Base-by-base conservation (phyloP, 148 eudicot species). In the Camellia japonica region DNA sequence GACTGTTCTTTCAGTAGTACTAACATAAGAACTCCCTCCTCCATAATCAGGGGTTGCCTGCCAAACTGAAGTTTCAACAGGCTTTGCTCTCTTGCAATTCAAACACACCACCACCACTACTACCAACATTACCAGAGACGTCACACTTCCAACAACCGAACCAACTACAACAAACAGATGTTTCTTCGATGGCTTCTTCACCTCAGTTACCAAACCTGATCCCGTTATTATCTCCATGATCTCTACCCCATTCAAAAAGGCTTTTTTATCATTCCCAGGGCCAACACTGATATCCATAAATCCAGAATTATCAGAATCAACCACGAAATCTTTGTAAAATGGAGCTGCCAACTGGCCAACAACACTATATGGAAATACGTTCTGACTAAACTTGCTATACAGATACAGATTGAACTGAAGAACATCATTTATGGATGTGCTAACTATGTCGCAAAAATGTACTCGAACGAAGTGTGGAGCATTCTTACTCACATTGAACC, bases 161-260 rank as follows among this genome's bases (percentile, higher is more conserved):
- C 84, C 80, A 69, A 82, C 47, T 44, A 86, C 67, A 49, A 86
- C 52, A 6, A 10, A 15, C 54, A 83, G 3, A 42, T 58, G 6
- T 9, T 72, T 82, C 75, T 72, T 72, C 5, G 18, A 4, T 52
- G 75, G 8, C 11, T 15, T 0, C 7, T 43, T 6, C 5, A 2
- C 67, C 13, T 13, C 3, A 76, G 20, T 11, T 44, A 58, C 65
- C 58, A 19, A 5, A 62, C 70, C 80, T 11, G 43, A 23, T 15
- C 15, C 80, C 12, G 47, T 54, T 41, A 73, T 30, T 3, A 86
- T n/a, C 84, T 84, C 83, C 87, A 90, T 82, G 23, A 90, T 88
- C 83, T 90, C 92, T 15, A 90, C 49, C 43, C 92, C 92, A 77
- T 90, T 88, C 49, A 90, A 49, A 46, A 86, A 85, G 51, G 80